Percentiles rank a stretch among this genome's conserved stretches.
Conservation (phyloP, 345 rosid genomes). For the Erysimum cheiranthoides region DNA sequence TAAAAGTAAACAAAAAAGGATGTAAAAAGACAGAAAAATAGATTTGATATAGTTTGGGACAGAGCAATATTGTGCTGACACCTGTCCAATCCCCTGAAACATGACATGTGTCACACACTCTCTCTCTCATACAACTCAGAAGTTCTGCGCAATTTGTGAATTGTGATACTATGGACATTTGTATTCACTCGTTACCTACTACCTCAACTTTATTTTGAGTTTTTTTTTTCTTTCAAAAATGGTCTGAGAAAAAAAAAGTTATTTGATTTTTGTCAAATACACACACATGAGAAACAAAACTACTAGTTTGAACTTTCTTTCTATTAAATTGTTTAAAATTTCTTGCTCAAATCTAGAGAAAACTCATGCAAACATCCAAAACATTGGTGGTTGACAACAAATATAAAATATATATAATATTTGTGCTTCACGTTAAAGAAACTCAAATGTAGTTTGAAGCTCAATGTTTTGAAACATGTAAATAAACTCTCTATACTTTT, state of each 20-base stretch:
- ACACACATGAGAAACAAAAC: no score
- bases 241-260: neutral
- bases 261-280: no score
- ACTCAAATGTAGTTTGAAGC: no score
- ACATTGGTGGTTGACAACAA: no score
- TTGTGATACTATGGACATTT: neutral
- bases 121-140: conserved; percentile 17
- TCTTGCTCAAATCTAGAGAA: no score
- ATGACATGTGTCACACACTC: conserved; percentile 22
- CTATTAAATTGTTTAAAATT: no score
- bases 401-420: no score
- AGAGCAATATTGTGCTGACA: conserved; percentile 35
- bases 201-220: neutral
- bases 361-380: no score
- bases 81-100: conserved; percentile 38
- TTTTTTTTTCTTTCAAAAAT: neutral
- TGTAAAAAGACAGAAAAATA: conserved; percentile 2
- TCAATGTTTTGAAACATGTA: neutral
- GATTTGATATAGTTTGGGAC: conserved; percentile 36
- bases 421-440: no score
- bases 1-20: conserved; percentile 16
- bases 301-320: no score
- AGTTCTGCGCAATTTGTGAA: neutral
- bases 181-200: neutral
- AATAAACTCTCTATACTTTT: neutral